Base-by-base conservation (phyloP, 2,329 filamentous ascomycete species). In the Monosporascus ibericus region DNA sequence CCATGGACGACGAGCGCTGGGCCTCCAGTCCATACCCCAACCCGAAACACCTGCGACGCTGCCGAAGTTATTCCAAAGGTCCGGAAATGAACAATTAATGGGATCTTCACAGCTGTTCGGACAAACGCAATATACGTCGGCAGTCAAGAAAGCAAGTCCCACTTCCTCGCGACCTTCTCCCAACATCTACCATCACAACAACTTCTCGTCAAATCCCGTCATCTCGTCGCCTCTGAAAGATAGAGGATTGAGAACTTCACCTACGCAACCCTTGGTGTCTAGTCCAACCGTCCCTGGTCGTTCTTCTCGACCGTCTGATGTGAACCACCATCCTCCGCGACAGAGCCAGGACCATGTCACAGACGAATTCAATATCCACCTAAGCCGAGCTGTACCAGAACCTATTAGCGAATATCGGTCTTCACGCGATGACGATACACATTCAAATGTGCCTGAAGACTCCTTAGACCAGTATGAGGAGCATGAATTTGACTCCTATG, bases 121-220 rank as follows among this genome's bases (percentile, higher is more conserved):
- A 1, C 75, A 77, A 57, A 82, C 80, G 0, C 80, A 80, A 55
- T 70, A 70, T 34, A 81, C 80, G 2, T 81, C 80, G 1, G 78
- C 72, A 1, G 60, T 74, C 17, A 80, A 75, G 59, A 70, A 68
- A 24, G 64, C 70, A 46, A 83, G 79, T 53, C 80, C 80, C 20
- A 82, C 80, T 0, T 82, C 79, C 1, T 83, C 80, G 1, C 72
- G 80, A 11, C 80, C 80, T 0, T 84, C 80, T 1, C 80, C 80
- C 0, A 68, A 74, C 42, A 59, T 75, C 4, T 73, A 78, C 11
- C 60, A 60, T 15, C 64, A 70, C 24, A 71, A 77, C 48, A 67
- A 70, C 1, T 74, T 76, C 4, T 79, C 78, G 2, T 72, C 77
- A 1, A 76, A 75, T 44, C 64, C 68, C 2, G 61, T 71, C 42